Evolutionary conservation across 257 asterid species (phyloP), one percentile per base, ranked within the genome.

Genomic region (Jacaranda copaia): DNA sequence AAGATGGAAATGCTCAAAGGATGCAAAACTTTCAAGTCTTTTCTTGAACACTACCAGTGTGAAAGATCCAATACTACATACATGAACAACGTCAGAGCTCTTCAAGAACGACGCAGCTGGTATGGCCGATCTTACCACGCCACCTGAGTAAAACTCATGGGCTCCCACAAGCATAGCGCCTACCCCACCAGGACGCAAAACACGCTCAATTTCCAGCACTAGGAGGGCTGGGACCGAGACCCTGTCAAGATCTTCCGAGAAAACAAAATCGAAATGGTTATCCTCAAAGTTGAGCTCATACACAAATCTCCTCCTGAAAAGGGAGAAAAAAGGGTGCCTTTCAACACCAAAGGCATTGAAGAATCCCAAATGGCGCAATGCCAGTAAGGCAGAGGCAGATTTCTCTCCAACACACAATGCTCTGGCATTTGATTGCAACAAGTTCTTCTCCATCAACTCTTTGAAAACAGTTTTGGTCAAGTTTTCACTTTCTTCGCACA

Each of bases 191-290:
- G 97, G 93, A 18, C 88, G 86, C 6, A 95, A 78, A 19, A 95
- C 90, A 13, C 99, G 97, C 86, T 95, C 99, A 20, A 93, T 89
- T 86, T 95, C 99, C 40, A 74, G 83, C 61, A 91, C 88, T 4
- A 95, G 84, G 72, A 95, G 90, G 35, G 95, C 83, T 0, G 98
- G 98, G 16, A 92, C 84, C 0, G 96, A 86, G 7, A 86, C 92
- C 87, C 84, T 60, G 69, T 93, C 97, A 8, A 95, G 90, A 84
- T 89, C 91, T 57, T 88, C 84, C 0, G 93, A 84, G 88, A 88
- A 95, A 63, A 95, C 96, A 72, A 95, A 88, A 52, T 95, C 96
- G 67, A 95, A 93, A 74, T 83, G 70, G 39, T 75, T 77, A 71
- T 91, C 93, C 75, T 77, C 89, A 57, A 83, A 90, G 13, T 83